Conservation (phyloP, 2,329 filamentous ascomycete genomes). For the Davidsoniella australis region DNA sequence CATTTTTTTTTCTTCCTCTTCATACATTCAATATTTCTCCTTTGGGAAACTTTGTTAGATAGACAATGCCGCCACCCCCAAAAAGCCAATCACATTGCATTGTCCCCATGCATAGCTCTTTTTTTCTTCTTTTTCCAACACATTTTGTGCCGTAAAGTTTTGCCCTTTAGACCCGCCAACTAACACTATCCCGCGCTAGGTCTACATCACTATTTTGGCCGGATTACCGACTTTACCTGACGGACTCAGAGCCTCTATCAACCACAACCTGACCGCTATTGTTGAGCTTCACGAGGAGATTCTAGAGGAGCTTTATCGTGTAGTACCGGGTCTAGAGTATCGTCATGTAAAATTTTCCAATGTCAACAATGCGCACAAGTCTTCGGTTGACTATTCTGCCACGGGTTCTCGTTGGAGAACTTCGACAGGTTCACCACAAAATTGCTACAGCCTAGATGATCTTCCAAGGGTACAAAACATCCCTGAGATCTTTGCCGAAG, state of each 20-base stretch:
- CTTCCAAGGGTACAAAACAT: constrained; percentile 12
- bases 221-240: constrained; percentile 49
- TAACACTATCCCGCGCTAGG: constrained; percentile 25
- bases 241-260: constrained; percentile 53
- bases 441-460: too few species aligned
- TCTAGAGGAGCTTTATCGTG: constrained; percentile 53
- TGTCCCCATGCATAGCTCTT: too few species aligned
- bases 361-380: background rate
- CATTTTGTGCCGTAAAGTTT: too few species aligned
- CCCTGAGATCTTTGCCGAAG: constrained; percentile 35
- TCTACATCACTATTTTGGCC: constrained; percentile 59
- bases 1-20: background rate
- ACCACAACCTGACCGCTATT: constrained; percentile 63
- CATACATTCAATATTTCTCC: background rate
- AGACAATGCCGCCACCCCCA: background rate
- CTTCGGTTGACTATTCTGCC: background rate
- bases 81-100: too few species aligned
- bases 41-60: background rate
- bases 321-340: constrained; percentile 52
- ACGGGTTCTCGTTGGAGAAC: constrained; percentile 22
- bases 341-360: constrained; percentile 25
- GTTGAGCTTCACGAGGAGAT: constrained; percentile 71
- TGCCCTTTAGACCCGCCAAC: too few species aligned
- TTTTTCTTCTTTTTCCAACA: too few species aligned
- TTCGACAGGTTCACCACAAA: background rate